These are phyloP conservation scores for Candida khao-thaluensis DNA, from an alignment of 805 yeast species.

Conservation along the genomic window DNA sequence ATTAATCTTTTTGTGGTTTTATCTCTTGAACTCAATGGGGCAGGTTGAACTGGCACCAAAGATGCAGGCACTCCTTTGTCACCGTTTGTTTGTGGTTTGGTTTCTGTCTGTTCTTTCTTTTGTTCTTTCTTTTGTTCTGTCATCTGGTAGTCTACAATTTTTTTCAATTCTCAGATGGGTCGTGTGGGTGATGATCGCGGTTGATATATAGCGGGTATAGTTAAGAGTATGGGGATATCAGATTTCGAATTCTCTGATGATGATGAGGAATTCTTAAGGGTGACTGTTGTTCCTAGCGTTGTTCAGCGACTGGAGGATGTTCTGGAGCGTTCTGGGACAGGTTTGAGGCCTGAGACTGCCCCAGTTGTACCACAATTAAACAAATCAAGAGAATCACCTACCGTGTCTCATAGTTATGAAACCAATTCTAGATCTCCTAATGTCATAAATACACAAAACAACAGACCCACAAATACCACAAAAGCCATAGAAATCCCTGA, in stretches of 20 bases:
- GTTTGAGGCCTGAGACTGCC: too few relatives aligned
- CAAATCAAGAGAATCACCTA: background rate
- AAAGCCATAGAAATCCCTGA: background rate
- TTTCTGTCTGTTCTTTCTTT: constrained; percentile 7
- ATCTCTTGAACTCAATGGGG: constrained; percentile 77
- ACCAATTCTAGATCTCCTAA: background rate
- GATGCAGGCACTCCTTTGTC: constrained; percentile 48
- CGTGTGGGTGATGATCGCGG: constrained; percentile 6
- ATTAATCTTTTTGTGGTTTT: constrained; percentile 82
- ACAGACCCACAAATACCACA: too few relatives aligned
- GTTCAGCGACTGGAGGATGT: background rate
- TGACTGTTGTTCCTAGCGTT: background rate
- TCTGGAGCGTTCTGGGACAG: background rate
- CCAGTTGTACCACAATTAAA: too few relatives aligned
- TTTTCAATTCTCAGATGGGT: constrained; percentile 5
- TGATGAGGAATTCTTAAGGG: constrained; percentile 15
- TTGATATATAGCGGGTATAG: background rate
- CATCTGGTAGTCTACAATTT: too few relatives aligned
- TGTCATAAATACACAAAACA: constrained; percentile 14
- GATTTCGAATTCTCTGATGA: constrained; percentile 14
- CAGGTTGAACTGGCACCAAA: constrained; percentile 84
- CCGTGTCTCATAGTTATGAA: background rate
- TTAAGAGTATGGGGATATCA: constrained; percentile 9
- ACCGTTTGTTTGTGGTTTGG: constrained; percentile 1
- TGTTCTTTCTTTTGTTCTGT: constrained; percentile 12